phyloP scores from a whole-genome alignment of 495 filamentous ascomycete species.

The Pyrenopolyporus hunteri region DNA sequence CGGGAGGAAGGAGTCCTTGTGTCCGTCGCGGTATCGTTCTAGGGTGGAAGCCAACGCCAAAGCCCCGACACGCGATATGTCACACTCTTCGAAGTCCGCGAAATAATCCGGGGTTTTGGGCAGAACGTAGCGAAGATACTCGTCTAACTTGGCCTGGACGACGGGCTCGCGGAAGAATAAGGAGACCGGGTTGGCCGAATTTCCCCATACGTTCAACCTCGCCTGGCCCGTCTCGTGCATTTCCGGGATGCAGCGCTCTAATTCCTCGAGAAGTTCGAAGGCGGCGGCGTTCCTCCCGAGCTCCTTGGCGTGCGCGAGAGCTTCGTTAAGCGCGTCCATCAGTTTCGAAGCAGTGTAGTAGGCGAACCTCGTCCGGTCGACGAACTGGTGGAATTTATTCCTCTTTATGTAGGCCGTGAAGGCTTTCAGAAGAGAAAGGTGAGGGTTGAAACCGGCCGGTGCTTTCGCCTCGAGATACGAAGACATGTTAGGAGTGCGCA shows the following conservation, averaged over 20 bases:
- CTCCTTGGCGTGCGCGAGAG: background rate
- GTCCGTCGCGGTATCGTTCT: background rate
- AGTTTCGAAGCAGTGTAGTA: background rate
- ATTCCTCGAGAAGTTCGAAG: background rate
- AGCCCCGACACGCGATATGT: background rate
- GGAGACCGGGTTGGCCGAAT: background rate
- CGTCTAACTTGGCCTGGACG: background rate
- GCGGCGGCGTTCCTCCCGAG: background rate
- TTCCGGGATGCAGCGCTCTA: background rate
- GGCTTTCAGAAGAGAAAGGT: background rate
- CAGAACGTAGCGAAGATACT: background rate
- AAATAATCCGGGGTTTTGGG: background rate
- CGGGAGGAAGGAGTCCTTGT: background rate
- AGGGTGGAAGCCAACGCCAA: background rate
- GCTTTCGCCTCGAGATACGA: background rate
- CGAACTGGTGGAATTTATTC: background rate
- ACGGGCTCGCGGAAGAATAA: background rate
- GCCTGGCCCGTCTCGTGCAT: background rate
- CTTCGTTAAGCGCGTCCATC: background rate
- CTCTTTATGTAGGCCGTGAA: background rate
- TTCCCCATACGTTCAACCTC: background rate
- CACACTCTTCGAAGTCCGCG: background rate
- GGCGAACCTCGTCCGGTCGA: background rate
- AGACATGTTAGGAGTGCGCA: constrained; percentile 11
- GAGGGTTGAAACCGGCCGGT: background rate